Evolutionary conservation across 805 yeast genomes (phyloP), one percentile per base, ranked within the genome.

Genomic region (Zygotorulaspora danielsina): DNA sequence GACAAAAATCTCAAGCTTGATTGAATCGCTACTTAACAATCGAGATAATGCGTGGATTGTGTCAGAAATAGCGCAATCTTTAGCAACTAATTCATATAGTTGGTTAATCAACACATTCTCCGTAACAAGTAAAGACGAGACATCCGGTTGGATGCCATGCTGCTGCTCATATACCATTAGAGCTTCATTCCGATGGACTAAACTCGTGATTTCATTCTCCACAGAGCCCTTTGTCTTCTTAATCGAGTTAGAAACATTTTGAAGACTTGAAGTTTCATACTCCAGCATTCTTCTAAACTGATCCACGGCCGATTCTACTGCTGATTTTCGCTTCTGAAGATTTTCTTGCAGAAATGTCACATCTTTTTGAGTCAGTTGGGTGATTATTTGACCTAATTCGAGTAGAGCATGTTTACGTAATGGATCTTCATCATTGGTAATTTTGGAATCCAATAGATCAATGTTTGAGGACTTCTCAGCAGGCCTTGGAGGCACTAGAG

Each of bases 1-100:
- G 38, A 60, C 47, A 30, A 62, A 61, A 2, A 41, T 30, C 8
- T 61, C 65, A 12, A 59, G 38, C 5, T 50, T 24, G 7, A 61
- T 30, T 3, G 30, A 24, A 12, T 48, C 51, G 12, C 49, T 40
- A 37, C 47, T 50, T 12, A 57, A 38, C 32, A 57, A 21, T 18
- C 48, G 39, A 8, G 48, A 36, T 7, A 88, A 65, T 8, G 78
- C 69, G 41, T 73, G 69, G 5, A 78, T 65, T 0, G 89, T 69
- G 54, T 89, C 96, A 20, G 74, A 73, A n/a, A 80, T 71, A 1
- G 95, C 84, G 44, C 72, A 70, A 37, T 83, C 84, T 27, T 76
- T 80, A 13, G 88, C 73, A 0, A 76, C 75, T 1, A 81, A 64
- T 15, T 45, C 39, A 29, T 58, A 56, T n/a, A 59, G 38, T 39